Percentiles rank a stretch among this genome's conserved stretches.
Evolutionary conservation across 306 rosid species (phyloP).

Genomic region (Pterocarpus santalinus): DNA sequence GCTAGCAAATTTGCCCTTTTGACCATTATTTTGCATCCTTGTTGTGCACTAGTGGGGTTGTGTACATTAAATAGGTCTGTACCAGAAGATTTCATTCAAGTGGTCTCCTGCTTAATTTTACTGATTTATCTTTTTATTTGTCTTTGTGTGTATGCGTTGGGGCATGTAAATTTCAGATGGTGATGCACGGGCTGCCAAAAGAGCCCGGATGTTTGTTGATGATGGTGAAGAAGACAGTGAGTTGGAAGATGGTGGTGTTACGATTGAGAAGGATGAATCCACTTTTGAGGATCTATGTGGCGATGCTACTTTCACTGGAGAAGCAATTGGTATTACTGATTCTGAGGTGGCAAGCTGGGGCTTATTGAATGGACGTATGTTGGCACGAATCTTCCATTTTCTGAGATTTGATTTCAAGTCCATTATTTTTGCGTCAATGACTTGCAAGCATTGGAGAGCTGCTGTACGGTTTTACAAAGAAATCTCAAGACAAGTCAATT

Average conservation of each 20-base stretch:
- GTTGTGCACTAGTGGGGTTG: background rate
- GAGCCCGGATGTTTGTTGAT: constrained; percentile 75
- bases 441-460: constrained; percentile 95
- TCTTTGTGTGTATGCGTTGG: constrained; percentile 42
- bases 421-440: constrained; percentile 75
- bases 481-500: constrained; percentile 77
- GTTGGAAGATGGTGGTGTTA: constrained; percentile 59
- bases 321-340: constrained; percentile 55
- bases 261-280: constrained; percentile 61
- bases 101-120: constrained; percentile 2
- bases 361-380: constrained; percentile 72
- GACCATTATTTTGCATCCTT: constrained; percentile 24
- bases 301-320: constrained; percentile 61
- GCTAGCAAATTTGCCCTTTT: constrained; percentile 16
- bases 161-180: constrained; percentile 63
- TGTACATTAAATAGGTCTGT: constrained; percentile 16
- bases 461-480: constrained; percentile 74
- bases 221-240: constrained; percentile 80
- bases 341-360: constrained; percentile 76
- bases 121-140: background rate
- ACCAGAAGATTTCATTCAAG: constrained; percentile 18
- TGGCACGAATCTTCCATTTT: constrained; percentile 85
- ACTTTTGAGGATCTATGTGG: constrained; percentile 83
- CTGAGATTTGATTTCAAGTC: constrained; percentile 83
- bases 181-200: constrained; percentile 76